Evolutionary conservation across 371 early-diverging fungal species (phyloP).

Genomic region (Thermomucor indicae-seudaticae): DNA sequence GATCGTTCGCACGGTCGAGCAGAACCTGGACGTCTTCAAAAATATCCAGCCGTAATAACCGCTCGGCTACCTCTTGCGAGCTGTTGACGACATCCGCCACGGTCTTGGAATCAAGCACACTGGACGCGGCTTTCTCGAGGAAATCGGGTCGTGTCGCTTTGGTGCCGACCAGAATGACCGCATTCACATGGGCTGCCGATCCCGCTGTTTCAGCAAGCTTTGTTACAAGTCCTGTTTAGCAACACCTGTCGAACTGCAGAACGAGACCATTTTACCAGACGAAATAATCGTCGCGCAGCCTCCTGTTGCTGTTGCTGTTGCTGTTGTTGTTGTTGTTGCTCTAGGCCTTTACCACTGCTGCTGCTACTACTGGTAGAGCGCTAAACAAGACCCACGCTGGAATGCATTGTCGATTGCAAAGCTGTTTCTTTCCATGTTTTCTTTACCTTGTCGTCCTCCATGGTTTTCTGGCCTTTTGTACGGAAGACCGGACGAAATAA

Average conservation of each 20-base stretch:
- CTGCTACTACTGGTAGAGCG: too few relatives aligned
- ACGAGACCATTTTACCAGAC: conserved; percentile 15
- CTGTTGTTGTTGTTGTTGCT: too few relatives aligned
- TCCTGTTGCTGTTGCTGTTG: conserved; percentile 13
- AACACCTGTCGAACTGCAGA: neutral
- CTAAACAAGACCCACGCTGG: too few relatives aligned
- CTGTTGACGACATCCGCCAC: conserved; percentile 63
- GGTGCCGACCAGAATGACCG: conserved; percentile 45
- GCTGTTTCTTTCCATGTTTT: too few relatives aligned
- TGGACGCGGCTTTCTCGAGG: conserved; percentile 36
- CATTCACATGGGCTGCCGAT: conserved; percentile 45
- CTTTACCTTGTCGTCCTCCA: too few relatives aligned
- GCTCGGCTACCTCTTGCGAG: conserved; percentile 59
- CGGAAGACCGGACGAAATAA: too few relatives aligned
- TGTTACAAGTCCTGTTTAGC: neutral
- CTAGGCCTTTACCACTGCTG: too few relatives aligned
- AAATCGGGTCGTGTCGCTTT: conserved; percentile 44
- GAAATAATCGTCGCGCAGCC: conserved; percentile 28
- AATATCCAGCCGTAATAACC: conserved; percentile 68
- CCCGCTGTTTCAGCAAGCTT: conserved; percentile 32
- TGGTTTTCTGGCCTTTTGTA: too few relatives aligned
- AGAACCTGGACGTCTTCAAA: conserved; percentile 66
- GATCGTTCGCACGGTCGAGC: conserved; percentile 59
- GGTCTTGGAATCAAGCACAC: conserved; percentile 46
- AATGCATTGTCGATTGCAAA: too few relatives aligned